Conservation (phyloP, 2,329 filamentous ascomycete genomes). For the Nothophoma quercina region DNA sequence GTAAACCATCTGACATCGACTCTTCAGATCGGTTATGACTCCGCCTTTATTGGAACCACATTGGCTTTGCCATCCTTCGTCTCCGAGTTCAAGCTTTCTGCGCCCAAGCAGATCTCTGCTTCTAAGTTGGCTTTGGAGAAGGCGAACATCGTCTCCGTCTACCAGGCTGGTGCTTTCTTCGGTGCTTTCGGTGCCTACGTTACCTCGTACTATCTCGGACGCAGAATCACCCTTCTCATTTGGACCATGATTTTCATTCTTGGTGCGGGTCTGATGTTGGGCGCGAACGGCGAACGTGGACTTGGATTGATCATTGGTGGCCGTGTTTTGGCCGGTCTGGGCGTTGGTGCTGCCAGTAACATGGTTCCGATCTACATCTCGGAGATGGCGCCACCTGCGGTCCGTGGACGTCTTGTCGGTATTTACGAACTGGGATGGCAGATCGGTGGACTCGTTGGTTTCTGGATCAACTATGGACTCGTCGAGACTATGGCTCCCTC, state of each 20-base stretch:
- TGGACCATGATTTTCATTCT: constrained; percentile 71
- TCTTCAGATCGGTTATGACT: constrained; percentile 67
- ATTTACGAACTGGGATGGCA: constrained; percentile 59
- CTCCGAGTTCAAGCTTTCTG: constrained; percentile 68
- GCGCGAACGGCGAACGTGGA: constrained; percentile 45
- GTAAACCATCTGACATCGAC: constrained; percentile 56
- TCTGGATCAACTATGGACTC: constrained; percentile 55
- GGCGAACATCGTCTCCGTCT: constrained; percentile 80
- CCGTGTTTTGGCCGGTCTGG: constrained; percentile 64
- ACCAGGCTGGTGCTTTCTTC: constrained; percentile 84
- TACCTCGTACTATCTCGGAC: constrained; percentile 71
- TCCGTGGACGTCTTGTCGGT: constrained; percentile 66
- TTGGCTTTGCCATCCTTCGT: constrained; percentile 73
- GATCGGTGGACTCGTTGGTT: constrained; percentile 39
- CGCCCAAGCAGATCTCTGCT: constrained; percentile 51
- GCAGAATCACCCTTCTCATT: constrained; percentile 68
- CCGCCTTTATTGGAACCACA: constrained; percentile 78
- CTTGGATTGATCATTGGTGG: constrained; percentile 66
- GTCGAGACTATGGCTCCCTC: constrained; percentile 52
- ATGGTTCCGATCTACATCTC: constrained; percentile 67
- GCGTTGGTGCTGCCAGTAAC: constrained; percentile 63
- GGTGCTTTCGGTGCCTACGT: constrained; percentile 67
- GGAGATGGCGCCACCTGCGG: constrained; percentile 63
- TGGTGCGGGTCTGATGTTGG: constrained; percentile 75
- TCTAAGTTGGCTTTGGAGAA: constrained; percentile 64